These are phyloP conservation scores for Isochrysis galbana DNA, from an alignment of 78 protist genomes.

Conservation along the genomic window DNA sequence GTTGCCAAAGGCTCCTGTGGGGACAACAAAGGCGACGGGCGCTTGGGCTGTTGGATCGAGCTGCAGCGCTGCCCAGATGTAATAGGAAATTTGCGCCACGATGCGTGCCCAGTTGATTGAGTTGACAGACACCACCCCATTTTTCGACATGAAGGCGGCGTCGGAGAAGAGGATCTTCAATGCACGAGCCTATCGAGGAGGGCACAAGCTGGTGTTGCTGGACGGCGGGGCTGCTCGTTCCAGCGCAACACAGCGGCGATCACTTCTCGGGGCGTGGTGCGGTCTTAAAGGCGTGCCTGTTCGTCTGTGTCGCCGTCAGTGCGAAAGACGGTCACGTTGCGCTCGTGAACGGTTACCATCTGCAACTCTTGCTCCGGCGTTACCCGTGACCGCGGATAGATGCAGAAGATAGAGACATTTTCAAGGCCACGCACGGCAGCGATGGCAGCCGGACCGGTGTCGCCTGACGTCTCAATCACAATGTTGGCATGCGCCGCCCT, in stretches of 20 bases:
- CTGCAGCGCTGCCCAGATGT: neutral
- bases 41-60: neutral
- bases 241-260: too few species aligned
- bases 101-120: conserved; percentile 19
- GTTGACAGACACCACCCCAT: neutral
- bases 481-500: conserved; percentile 2
- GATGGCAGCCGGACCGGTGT: conserved; percentile 60
- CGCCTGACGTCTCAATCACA: conserved; percentile 51
- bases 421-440: neutral
- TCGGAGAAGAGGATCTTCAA: neutral
- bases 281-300: too few species aligned
- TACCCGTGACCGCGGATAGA: conserved; percentile 42
- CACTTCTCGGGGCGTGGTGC: too few species aligned
- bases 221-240: too few species aligned
- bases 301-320: conserved; percentile 6
- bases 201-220: too few species aligned
- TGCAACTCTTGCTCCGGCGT: neutral
- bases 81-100: neutral
- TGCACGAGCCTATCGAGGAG: too few species aligned
- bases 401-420: neutral
- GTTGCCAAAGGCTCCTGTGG: neutral
- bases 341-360: neutral
- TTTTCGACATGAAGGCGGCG: neutral
- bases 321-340: neutral
- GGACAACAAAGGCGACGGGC: conserved; percentile 3